A percentile compares a stretch with the other conserved stretches of the same genome.
phyloP scores from a whole-genome alignment of 495 filamentous ascomycete species.

The Aspergillus coremiiformis region DNA sequence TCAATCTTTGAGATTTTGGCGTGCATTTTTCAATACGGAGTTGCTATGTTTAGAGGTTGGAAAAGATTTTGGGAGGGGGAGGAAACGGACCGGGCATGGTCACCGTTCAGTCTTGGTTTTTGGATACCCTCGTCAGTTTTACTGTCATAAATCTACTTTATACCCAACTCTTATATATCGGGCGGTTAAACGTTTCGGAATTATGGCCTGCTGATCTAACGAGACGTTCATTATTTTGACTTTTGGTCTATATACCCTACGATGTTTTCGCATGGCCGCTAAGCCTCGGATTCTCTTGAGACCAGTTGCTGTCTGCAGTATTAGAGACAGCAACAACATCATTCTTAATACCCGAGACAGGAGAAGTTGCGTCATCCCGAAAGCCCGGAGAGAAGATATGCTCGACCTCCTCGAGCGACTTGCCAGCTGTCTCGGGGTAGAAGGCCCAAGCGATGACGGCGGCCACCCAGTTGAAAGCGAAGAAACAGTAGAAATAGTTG shows the following conservation, averaged over 20 bases:
- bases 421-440: slow-evolving; percentile 48
- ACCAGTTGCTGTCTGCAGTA: not conserved
- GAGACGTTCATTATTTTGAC: too few species aligned
- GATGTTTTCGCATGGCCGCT: not conserved
- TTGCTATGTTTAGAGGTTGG: not conserved
- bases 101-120: not conserved
- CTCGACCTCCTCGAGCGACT: slow-evolving; percentile 48
- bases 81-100: not conserved
- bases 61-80: not conserved
- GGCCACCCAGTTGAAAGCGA: slow-evolving; percentile 44
- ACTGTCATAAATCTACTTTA: not conserved
- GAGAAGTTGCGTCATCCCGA: not conserved
- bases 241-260: not conserved
- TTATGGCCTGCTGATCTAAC: not conserved
- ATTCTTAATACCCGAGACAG: not conserved
- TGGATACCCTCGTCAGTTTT: not conserved
- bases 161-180: not conserved
- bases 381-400: slow-evolving; percentile 27
- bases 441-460: slow-evolving; percentile 36
- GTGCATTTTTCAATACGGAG: not conserved
- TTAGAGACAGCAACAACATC: not conserved
- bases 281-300: not conserved
- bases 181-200: not conserved
- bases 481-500: slow-evolving; percentile 49
- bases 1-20: not conserved